Evolutionary conservation across 1,284 basidiomycete species (phyloP).

Genomic region (Ganoderma sp.): DNA sequence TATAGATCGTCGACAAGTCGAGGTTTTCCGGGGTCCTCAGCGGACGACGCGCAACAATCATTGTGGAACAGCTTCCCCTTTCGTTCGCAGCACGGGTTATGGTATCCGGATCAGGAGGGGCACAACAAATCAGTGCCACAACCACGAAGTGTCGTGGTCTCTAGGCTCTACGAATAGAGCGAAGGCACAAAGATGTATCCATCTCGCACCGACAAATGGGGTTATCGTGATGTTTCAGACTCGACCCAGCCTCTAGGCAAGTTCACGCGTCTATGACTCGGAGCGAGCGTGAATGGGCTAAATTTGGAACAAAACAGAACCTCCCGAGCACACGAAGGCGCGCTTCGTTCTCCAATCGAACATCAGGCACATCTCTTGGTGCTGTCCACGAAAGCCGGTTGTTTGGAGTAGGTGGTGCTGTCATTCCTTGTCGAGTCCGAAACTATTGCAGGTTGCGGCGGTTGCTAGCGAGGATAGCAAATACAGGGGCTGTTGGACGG

Average conservation of each 20-base stretch:
- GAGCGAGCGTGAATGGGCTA: background rate
- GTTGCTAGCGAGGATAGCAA: background rate
- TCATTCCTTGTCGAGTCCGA: background rate
- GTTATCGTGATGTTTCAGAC: background rate
- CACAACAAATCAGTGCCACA: background rate
- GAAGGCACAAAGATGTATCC: background rate
- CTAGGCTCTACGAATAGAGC: background rate
- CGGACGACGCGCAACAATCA: too few relatives aligned
- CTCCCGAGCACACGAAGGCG: background rate
- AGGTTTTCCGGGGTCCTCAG: too few relatives aligned
- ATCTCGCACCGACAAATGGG: background rate
- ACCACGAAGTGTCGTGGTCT: background rate
- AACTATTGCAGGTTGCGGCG: background rate
- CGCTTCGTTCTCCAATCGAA: background rate
- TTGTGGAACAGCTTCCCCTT: background rate
- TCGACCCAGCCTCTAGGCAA: background rate
- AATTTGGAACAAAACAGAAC: conserved; percentile 1
- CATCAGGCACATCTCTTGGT: background rate
- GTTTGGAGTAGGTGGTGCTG: background rate
- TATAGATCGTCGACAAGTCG: background rate
- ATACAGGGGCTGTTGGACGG: too few relatives aligned
- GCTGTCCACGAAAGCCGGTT: background rate
- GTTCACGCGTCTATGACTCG: background rate
- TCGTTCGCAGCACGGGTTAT: background rate
- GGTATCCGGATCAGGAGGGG: too few relatives aligned